Conservation (phyloP, 129 eudicot genomes). For the Flaveria ramosissima region DNA sequence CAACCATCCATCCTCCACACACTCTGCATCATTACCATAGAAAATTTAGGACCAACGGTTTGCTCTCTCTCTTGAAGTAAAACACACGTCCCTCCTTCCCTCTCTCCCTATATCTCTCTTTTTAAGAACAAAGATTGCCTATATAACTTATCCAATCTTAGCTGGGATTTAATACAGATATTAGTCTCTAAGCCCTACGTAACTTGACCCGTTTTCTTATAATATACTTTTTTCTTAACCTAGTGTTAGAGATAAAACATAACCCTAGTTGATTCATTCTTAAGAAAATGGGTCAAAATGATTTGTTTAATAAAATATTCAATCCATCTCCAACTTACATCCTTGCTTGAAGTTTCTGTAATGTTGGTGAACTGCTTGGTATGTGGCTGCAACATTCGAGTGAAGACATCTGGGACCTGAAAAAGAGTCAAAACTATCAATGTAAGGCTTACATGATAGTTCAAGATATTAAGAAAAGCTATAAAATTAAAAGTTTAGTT, state of each 20-base stretch:
- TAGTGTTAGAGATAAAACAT: background rate
- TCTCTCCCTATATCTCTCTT: background rate
- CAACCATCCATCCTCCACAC: too few species aligned
- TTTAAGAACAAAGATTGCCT: background rate
- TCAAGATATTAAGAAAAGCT: background rate
- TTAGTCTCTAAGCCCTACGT: background rate
- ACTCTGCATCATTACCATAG: too few species aligned
- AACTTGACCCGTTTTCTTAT: background rate
- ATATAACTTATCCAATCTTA: too few species aligned
- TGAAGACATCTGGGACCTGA: conserved; percentile 53
- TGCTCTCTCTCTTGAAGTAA: background rate
- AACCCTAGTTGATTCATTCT: background rate
- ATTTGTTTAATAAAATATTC: background rate
- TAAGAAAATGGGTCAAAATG: background rate
- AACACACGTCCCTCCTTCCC: background rate
- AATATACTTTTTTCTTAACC: background rate
- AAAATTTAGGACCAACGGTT: background rate
- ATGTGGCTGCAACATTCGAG: conserved; percentile 35
- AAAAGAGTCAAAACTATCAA: background rate
- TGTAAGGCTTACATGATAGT: background rate
- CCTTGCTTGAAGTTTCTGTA: conserved; percentile 35
- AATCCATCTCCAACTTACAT: conserved; percentile 11
- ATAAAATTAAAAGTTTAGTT: conserved; percentile 12
- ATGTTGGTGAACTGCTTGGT: conserved; percentile 35
- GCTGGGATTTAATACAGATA: background rate